Conservation (phyloP, 305 asterid genomes). For the Fraxinus paxiana region DNA sequence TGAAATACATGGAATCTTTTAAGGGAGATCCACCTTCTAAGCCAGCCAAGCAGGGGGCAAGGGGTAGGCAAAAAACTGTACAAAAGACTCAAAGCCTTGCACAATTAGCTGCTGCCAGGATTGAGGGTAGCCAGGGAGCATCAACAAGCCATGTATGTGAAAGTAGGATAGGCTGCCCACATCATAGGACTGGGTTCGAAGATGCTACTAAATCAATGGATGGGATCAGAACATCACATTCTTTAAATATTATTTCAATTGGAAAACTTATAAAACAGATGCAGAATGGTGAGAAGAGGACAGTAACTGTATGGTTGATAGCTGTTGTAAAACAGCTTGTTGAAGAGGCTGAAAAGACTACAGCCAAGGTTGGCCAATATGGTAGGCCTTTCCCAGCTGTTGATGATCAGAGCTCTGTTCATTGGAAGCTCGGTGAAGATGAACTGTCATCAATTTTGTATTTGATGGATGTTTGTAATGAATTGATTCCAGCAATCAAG, state of each 20-base stretch:
- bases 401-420: slow-evolving; percentile 57
- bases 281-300: slow-evolving; percentile 73
- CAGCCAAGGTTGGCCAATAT: slow-evolving; percentile 59
- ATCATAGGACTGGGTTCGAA: slow-evolving; percentile 58
- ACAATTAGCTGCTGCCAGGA: slow-evolving; percentile 87
- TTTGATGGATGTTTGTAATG: slow-evolving; percentile 80
- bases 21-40: slow-evolving; percentile 83
- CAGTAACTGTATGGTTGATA: slow-evolving; percentile 62
- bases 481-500: slow-evolving; percentile 62
- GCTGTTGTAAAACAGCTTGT: slow-evolving; percentile 60
- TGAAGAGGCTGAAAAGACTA: slow-evolving; percentile 72
- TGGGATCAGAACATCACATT: slow-evolving; percentile 40
- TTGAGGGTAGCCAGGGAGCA: slow-evolving; percentile 98
- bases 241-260: slow-evolving; percentile 61
- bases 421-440: slow-evolving; percentile 92
- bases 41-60: slow-evolving; percentile 71
- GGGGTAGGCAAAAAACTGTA: slow-evolving; percentile 82
- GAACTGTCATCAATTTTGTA: slow-evolving; percentile 68
- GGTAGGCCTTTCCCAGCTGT: slow-evolving; percentile 51
- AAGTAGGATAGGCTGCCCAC: slow-evolving; percentile 71
- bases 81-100: slow-evolving; percentile 96
- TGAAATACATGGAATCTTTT: slow-evolving; percentile 56
- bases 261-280: slow-evolving; percentile 66
- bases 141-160: slow-evolving; percentile 95
- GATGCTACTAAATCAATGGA: slow-evolving; percentile 51